Evolutionary conservation across 2,329 filamentous ascomycete species (phyloP), one percentile per base, ranked within the genome.

Genomic region (Nigrospora sphaerica): DNA sequence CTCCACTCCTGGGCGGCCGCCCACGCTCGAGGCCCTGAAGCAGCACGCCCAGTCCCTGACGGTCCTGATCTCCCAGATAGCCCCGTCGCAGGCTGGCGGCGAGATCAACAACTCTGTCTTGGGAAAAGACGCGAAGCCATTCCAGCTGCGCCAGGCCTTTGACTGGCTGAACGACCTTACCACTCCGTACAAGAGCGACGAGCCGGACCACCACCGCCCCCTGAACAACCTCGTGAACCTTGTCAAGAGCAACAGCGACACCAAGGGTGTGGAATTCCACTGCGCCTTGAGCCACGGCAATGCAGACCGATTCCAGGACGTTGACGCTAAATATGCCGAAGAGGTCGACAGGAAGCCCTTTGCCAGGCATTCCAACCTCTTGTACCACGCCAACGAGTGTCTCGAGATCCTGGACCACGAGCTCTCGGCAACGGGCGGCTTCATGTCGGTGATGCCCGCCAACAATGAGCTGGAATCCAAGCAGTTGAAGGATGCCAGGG

Each of bases 351-450:
- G 47, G 11, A 59, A 54, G 35, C 73, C 70, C 4, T 76, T 71
- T 47, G 65, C 67, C 42, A 69, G 64, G 45, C 74, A 78, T 51
- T 64, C 72, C 50, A 68, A 67, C 32, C 68, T 82, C 14, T 62
- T 79, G 28, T 67, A 70, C 64, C 79, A 82, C 57, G 77, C 78
- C 49, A 81, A 82, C 55, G 69, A 74, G 48, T 75, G 78, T 43
- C 72, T 83, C 6, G 78, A 81, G 62, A 66, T 75, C 2, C 69
- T 83, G 7, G 79, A 83, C 52, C 76, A 81, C 55, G 78, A 81
- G 57, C 78, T 74, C 54, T 68, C 70, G 38, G 65, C 70, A 23
- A 73, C 75, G 33, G 79, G 79, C 14, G 79, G 79, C 3, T 62
- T 83, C 16, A 64, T 82, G 37, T 70, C 73, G 16, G 62, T 81